Evolutionary conservation across 306 rosid species (phyloP).

Genomic region (Castanopsis chinensis): DNA sequence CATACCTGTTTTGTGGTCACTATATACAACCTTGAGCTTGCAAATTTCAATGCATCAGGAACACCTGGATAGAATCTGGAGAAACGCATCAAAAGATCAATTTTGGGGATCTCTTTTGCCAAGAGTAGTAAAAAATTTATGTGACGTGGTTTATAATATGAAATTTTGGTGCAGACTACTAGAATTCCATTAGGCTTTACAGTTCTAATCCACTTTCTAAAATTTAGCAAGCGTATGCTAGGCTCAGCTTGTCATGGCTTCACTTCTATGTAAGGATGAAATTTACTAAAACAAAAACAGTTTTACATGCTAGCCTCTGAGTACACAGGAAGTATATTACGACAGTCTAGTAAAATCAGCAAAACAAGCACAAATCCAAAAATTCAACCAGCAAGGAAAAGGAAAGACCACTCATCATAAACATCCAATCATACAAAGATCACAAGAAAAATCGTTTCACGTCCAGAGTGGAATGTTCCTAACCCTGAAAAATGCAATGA

Average conservation of each 20-base stretch:
- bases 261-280: no score
- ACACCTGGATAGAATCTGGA: conserved; percentile 78
- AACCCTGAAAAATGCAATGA: no score
- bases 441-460: no score
- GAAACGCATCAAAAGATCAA: conserved; percentile 14
- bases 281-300: no score
- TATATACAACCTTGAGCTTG: conserved; percentile 73
- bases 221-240: not conserved
- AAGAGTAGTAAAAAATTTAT: not conserved
- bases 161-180: not conserved
- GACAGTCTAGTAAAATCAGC: no score
- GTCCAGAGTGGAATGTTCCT: no score
- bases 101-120: not conserved
- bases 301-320: no score
- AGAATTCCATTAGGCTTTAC: not conserved
- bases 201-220: not conserved
- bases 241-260: not conserved
- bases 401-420: no score
- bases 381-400: no score
- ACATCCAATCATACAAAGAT: no score
- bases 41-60: conserved; percentile 69
- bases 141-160: not conserved
- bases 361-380: no score
- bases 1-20: conserved; percentile 86
- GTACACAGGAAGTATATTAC: no score